These are phyloP conservation scores for Aleurites moluccanus DNA, from an alignment of 441 rosid genomes.

Conservation along the genomic window DNA sequence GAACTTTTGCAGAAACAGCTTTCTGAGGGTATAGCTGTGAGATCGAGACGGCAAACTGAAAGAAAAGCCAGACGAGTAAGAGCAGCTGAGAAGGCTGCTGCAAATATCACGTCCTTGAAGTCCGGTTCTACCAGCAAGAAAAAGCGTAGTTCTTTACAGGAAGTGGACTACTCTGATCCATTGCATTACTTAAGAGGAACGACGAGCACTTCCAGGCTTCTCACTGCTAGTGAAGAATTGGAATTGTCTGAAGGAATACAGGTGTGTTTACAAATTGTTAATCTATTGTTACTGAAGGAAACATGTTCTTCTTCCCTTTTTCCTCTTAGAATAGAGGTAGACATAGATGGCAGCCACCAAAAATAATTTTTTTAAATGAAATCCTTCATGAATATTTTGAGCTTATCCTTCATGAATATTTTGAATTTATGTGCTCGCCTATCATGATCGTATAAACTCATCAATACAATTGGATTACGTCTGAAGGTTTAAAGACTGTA, in stretches of 20 bases:
- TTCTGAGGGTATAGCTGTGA: slow-evolving; percentile 58
- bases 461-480: background rate
- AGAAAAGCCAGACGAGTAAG: slow-evolving; percentile 73
- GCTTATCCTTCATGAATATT: background rate
- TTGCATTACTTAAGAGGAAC: slow-evolving; percentile 72
- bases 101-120: slow-evolving; percentile 51
- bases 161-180: slow-evolving; percentile 72
- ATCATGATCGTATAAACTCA: background rate
- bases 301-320: background rate
- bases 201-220: slow-evolving; percentile 68
- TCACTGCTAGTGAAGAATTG: slow-evolving; percentile 70
- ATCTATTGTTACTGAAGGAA: slow-evolving; percentile 1
- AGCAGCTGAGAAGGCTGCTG: slow-evolving; percentile 64
- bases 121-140: slow-evolving; percentile 51
- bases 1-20: slow-evolving; percentile 55
- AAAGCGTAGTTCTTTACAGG: slow-evolving; percentile 56
- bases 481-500: background rate
- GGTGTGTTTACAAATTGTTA: slow-evolving; percentile 39
- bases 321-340: background rate
- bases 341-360: background rate
- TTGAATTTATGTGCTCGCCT: background rate
- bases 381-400: background rate
- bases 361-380: background rate
- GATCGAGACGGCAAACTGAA: slow-evolving; percentile 73
- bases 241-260: slow-evolving; percentile 86